These are phyloP conservation scores for Penicillium dipodomyicola DNA, from an alignment of 495 filamentous ascomycete species.

Conservation along the genomic window DNA sequence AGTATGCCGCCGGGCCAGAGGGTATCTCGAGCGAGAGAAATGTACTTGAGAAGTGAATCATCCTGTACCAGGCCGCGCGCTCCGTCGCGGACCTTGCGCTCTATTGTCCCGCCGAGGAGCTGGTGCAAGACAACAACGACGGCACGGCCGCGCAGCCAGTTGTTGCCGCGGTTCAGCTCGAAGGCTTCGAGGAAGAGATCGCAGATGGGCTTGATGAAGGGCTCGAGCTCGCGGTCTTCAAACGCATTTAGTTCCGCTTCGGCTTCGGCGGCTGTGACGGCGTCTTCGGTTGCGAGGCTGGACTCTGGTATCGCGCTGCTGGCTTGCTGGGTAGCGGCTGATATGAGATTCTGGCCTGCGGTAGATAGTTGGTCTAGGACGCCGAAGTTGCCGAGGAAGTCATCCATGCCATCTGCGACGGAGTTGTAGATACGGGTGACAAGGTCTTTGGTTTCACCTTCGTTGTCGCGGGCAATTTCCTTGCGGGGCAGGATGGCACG, in stretches of 20 bases:
- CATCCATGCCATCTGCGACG: constrained; percentile 96
- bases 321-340: constrained; percentile 78
- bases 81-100: constrained; percentile 86
- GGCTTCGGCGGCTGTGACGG: constrained; percentile 76
- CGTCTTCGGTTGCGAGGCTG: constrained; percentile 53
- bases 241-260: constrained; percentile 94
- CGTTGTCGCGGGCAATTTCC: constrained; percentile 54
- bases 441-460: constrained; percentile 76
- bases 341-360: constrained; percentile 89
- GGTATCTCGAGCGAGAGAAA: constrained; percentile 63
- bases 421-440: constrained; percentile 94
- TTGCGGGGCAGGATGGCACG: constrained; percentile 64
- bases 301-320: constrained; percentile 41
- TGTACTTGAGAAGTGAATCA: constrained; percentile 71
- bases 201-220: constrained; percentile 97
- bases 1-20: constrained; percentile 77
- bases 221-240: constrained; percentile 82
- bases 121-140: constrained; percentile 81
- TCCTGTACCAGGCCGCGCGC: constrained; percentile 68
- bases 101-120: constrained; percentile 79
- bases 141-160: constrained; percentile 88
- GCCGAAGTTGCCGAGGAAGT: constrained; percentile 91
- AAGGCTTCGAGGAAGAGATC: constrained; percentile 97
- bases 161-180: constrained; percentile 89
- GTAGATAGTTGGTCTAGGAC: constrained; percentile 92